These are phyloP conservation scores for Dictyostelium purpureum DNA, from an alignment of 78 protist species.

Conservation along the genomic window DNA sequence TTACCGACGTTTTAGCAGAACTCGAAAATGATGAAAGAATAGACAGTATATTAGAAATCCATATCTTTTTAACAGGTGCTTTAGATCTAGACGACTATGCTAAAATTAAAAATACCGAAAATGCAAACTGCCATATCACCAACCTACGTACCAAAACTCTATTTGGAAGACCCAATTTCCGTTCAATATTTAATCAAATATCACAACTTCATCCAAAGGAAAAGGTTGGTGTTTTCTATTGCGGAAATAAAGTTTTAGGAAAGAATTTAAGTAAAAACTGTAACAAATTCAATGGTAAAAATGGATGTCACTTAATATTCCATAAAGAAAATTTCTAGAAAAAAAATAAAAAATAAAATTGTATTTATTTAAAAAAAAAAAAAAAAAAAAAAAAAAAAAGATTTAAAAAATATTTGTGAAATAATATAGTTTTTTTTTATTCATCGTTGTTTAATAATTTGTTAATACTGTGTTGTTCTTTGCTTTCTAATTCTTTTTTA, in stretches of 20 bases:
- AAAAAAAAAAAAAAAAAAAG: not conserved
- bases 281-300: conserved; percentile 11
- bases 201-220: not conserved
- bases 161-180: conserved; percentile 69
- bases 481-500: not conserved
- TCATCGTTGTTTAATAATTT: not conserved
- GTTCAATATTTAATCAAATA: conserved; percentile 4
- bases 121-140: conserved; percentile 28
- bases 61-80: conserved; percentile 49
- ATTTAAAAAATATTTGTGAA: too few relatives aligned
- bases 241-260: conserved; percentile 27
- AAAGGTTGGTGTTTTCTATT: conserved; percentile 50
- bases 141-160: conserved; percentile 16
- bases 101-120: conserved; percentile 28
- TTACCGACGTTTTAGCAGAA: conserved; percentile 76
- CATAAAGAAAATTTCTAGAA: conserved; percentile 41
- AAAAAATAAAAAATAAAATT: not conserved
- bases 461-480: not conserved
- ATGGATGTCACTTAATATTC: conserved; percentile 15
- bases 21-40: conserved; percentile 35
- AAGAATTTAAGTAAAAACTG: not conserved
- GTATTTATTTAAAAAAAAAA: not conserved
- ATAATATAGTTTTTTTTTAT: too few relatives aligned
- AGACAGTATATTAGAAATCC: conserved; percentile 47
- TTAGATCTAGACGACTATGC: conserved; percentile 37